Base-by-base conservation (phyloP, 2,329 filamentous ascomycete species). In the Pyrenochaeta sp. region DNA sequence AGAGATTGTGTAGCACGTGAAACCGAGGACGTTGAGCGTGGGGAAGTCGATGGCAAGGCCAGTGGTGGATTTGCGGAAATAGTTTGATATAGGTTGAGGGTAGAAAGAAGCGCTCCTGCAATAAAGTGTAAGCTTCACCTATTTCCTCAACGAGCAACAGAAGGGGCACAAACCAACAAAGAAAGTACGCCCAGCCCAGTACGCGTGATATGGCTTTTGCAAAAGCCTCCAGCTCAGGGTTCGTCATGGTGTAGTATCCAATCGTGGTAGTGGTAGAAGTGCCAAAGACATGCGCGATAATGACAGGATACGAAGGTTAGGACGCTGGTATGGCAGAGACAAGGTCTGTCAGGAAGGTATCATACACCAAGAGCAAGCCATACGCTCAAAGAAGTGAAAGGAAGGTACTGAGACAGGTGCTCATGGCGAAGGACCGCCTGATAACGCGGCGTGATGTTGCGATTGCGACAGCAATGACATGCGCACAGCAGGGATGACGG, bases 11-110 rank as follows among this genome's bases (percentile, higher is more conserved):
- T 97, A 97, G 60, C 87, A 85, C 27, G 83, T 73, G 77, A 94
- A 95, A 50, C 91, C 90, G 80, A 83, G 74, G 33, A 82, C 71
- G 76, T 95, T 95, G 65, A 92, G 82, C 15, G 90, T 82, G 15
- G 92, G 92, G 69, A 96, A 97, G 75, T 97, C 93, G 61, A 96
- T 88, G 0, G 92, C 91, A 4, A 94, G 88, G 35, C 95, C 95
- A 17, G 86, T 83, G 4, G 93, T 97, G 7, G 91, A 90, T 51
- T 86, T 85, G 48, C 92, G 88, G 27, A 81, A 81, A 74, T 83
- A 89, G 81, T 97, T 98, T 58, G 92, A 84, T 56, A 96, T 78
- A 6, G 90, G 87, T 73, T 98, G 95, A 1, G 94, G 93, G 75
- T 98, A 98, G 79, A 97, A 98, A 14, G 92, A 96, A 14, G 88